phyloP scores from a whole-genome alignment of 768 basidiomycete genomes.

The Tulasnella sp. region DNA sequence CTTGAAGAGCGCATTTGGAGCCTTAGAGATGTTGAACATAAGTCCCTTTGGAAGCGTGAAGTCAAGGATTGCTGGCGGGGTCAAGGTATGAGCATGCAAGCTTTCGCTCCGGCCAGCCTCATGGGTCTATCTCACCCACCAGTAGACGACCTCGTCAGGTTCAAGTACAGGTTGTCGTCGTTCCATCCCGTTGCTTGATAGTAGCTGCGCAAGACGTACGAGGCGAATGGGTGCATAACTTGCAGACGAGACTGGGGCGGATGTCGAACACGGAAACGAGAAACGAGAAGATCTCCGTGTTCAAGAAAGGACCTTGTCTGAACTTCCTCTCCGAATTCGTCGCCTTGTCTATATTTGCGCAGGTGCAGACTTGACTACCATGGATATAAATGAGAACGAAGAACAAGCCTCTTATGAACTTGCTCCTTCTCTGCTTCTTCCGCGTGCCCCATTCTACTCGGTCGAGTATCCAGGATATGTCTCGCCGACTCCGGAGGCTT shows the following conservation, averaged over 20 bases:
- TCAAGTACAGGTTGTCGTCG: conserved; percentile 87
- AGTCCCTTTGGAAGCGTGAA: conserved; percentile 76
- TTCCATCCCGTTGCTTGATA: conserved; percentile 94
- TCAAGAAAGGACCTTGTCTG: background rate
- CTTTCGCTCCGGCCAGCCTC: background rate
- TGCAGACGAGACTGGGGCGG: background rate
- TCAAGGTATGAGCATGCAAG: background rate
- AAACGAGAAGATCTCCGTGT: background rate
- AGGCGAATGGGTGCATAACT: conserved; percentile 73
- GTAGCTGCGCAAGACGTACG: conserved; percentile 81
- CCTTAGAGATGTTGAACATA: conserved; percentile 73
- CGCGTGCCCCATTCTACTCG: conserved; percentile 51
- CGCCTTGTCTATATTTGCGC: background rate
- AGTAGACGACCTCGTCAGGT: conserved; percentile 79
- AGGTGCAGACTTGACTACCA: too few relatives aligned
- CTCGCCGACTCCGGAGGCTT: conserved; percentile 37
- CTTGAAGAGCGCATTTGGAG: conserved; percentile 79
- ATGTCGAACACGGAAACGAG: background rate
- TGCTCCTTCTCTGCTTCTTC: conserved; percentile 17
- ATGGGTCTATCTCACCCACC: conserved; percentile 37
- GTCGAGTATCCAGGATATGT: conserved; percentile 91
- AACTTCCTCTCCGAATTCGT: background rate
- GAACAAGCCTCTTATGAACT: background rate
- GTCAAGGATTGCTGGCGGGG: conserved; percentile 70
- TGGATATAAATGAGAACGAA: too few relatives aligned